phyloP scores from a whole-genome alignment of 164 flowering plant genomes.

The Kalanchoe fedtschenkoi region DNA sequence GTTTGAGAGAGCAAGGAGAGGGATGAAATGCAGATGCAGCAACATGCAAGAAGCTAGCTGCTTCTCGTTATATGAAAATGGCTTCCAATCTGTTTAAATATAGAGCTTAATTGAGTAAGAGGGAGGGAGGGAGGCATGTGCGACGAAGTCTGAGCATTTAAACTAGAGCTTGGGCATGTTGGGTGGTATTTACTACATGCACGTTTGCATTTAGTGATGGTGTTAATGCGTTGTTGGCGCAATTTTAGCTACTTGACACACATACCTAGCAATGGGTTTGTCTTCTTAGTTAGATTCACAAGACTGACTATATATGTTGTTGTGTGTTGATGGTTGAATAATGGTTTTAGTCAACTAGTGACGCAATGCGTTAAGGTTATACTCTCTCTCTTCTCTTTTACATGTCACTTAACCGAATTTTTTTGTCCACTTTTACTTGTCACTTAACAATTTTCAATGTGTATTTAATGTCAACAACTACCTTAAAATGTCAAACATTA shows the following conservation, averaged over 20 bases:
- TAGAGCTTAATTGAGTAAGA: neutral
- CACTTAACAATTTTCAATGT: too few relatives aligned
- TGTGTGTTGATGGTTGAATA: too few relatives aligned
- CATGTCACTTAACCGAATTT: too few relatives aligned
- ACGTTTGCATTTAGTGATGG: conserved; percentile 25
- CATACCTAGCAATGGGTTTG: conserved; percentile 13
- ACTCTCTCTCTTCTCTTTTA: too few relatives aligned
- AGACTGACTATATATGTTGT: too few relatives aligned
- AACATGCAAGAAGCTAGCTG: neutral
- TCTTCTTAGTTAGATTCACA: too few relatives aligned
- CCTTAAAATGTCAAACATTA: too few relatives aligned
- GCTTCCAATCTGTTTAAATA: neutral
- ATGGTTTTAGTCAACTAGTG: too few relatives aligned
- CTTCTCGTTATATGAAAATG: neutral
- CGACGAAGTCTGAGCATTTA: conserved; percentile 15
- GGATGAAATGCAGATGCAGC: neutral
- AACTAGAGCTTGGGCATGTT: conserved; percentile 14
- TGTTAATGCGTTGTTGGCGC: conserved; percentile 19
- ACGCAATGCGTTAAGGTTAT: too few relatives aligned
- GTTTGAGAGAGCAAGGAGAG: neutral
- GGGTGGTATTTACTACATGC: conserved; percentile 26
- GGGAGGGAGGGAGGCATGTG: conserved; percentile 21
- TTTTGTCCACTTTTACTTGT: too few relatives aligned
- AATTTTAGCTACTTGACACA: conserved; percentile 22
- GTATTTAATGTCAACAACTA: too few relatives aligned